Conservation (phyloP, 1,284 basidiomycete species). For the Porodaedalea pini region DNA sequence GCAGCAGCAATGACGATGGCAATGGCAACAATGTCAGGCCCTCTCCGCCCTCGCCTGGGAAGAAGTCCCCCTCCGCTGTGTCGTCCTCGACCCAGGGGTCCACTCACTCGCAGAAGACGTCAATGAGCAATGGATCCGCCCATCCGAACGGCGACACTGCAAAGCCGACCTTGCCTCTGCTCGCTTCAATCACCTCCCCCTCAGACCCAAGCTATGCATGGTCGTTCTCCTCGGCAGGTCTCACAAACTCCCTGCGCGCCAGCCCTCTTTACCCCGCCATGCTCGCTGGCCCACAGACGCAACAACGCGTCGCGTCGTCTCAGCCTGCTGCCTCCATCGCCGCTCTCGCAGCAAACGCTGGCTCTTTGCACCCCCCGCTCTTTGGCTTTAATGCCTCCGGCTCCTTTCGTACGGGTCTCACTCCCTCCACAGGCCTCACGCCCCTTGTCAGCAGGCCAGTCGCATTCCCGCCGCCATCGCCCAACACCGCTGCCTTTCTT, state of each 20-base stretch:
- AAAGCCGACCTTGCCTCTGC: too few relatives aligned
- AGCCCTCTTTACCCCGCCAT: constrained; percentile 94
- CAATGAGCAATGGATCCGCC: too few relatives aligned
- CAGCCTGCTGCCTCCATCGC: constrained; percentile 32
- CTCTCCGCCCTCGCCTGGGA: too few relatives aligned
- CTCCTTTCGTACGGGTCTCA: constrained; percentile 76
- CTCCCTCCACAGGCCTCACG: constrained; percentile 79
- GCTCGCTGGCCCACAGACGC: constrained; percentile 78
- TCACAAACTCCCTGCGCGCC: constrained; percentile 76
- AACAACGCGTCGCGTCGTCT: too few relatives aligned
- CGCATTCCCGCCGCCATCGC: constrained; percentile 80
- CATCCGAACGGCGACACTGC: too few relatives aligned
- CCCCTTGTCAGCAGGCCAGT: constrained; percentile 76
- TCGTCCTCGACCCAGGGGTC: too few relatives aligned
- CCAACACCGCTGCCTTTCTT: constrained; percentile 91
- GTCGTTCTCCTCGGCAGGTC: constrained; percentile 51
- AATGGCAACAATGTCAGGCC: too few relatives aligned
- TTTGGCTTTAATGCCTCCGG: constrained; percentile 65
- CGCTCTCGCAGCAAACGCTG: constrained; percentile 21
- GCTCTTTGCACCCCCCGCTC: constrained; percentile 24
- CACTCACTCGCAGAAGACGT: too few relatives aligned
- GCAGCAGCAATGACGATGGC: too few relatives aligned
- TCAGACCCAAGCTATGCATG: too few relatives aligned
- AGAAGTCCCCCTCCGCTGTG: too few relatives aligned
- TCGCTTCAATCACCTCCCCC: too few relatives aligned